Conservation (phyloP, 768 basidiomycete species). For the Trametes meyenii region DNA sequence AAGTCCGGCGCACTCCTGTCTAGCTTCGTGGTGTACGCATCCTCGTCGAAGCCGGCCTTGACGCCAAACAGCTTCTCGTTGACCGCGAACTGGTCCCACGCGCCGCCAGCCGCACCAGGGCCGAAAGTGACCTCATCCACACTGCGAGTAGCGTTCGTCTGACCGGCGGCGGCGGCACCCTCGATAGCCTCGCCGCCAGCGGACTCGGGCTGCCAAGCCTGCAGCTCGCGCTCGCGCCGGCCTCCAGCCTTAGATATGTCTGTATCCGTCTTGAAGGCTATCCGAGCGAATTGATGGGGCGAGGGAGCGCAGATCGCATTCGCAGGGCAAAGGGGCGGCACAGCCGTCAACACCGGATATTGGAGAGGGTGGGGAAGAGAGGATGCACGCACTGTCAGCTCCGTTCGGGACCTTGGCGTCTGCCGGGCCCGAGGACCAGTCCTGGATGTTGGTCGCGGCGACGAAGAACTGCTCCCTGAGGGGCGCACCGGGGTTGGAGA, state of each 20-base stretch:
- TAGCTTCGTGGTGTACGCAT: constrained; percentile 91
- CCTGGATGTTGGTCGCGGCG: constrained; percentile 71
- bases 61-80: constrained; percentile 95
- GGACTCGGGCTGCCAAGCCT: constrained; percentile 66
- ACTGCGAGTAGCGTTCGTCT: constrained; percentile 23
- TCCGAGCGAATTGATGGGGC: constrained; percentile 4
- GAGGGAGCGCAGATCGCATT: constrained; percentile 1
- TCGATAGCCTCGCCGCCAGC: constrained; percentile 34
- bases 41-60: constrained; percentile 90
- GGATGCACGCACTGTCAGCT: constrained; percentile 64
- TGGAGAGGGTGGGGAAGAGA: constrained; percentile 1
- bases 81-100: constrained; percentile 92
- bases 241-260: constrained; percentile 67
- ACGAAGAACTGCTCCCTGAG: constrained; percentile 74
- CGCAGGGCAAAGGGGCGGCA: constrained; percentile 3
- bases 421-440: constrained; percentile 73
- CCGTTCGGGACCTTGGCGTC: constrained; percentile 53
- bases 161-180: constrained; percentile 32
- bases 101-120: constrained; percentile 43
- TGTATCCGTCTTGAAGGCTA: constrained; percentile 82
- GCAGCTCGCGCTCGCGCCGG: constrained; percentile 74
- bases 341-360: constrained; percentile 14
- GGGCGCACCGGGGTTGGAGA: constrained; percentile 64
- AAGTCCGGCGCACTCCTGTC: constrained; percentile 84
- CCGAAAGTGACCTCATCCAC: constrained; percentile 77